Percentiles rank a stretch among this genome's conserved stretches.
phyloP scores from a whole-genome alignment of 345 rosid genomes.

The Moringa oleifera region DNA sequence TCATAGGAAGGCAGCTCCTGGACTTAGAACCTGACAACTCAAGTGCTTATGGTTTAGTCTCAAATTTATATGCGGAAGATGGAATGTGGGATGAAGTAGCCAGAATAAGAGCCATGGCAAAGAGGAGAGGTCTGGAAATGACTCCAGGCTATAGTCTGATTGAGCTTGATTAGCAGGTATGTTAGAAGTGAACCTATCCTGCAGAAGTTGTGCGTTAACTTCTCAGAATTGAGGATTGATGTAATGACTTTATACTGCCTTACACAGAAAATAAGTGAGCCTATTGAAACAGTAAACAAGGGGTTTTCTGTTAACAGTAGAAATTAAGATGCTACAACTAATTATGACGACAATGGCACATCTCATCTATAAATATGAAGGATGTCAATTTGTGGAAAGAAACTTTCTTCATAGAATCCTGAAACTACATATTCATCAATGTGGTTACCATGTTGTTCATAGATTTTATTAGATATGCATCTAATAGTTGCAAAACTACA shows the following conservation, averaged over 20 bases:
- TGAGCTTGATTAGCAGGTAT: conserved; percentile 6
- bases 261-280: not conserved
- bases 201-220: not conserved
- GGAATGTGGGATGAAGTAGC: conserved; percentile 32
- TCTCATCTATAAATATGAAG: too few relatives aligned
- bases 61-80: conserved; percentile 28
- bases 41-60: conserved; percentile 20
- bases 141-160: conserved; percentile 21
- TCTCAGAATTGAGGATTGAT: not conserved
- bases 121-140: conserved; percentile 17
- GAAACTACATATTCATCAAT: too few relatives aligned
- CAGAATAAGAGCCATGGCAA: conserved; percentile 19
- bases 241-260: not conserved
- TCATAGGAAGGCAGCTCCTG: conserved; percentile 22
- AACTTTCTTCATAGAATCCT: too few relatives aligned
- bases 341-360: too few relatives aligned
- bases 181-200: not conserved
- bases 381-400: too few relatives aligned
- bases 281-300: too few relatives aligned
- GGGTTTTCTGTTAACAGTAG: too few relatives aligned
- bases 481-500: too few relatives aligned
- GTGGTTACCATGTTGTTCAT: too few relatives aligned
- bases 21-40: conserved; percentile 20
- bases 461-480: too few relatives aligned
- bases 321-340: too few relatives aligned